Conservation (phyloP, 352 stramenopile genomes). For the Phytophthora gonapodyides region DNA sequence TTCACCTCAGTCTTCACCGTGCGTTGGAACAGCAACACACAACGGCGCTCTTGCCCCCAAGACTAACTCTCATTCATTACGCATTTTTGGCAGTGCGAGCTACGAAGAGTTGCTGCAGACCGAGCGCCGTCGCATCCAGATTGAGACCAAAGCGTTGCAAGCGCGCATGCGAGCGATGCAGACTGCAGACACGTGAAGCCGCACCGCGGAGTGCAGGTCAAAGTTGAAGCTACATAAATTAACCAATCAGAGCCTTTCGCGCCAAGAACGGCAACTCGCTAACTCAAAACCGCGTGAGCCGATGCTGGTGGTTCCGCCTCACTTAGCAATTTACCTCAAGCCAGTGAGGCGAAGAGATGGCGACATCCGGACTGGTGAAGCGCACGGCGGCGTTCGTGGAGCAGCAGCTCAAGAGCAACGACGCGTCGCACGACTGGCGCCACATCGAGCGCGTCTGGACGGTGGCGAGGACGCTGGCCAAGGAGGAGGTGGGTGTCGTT, state of each 20-base stretch:
- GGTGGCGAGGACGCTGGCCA: conserved; percentile 66
- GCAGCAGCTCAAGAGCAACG: conserved; percentile 70
- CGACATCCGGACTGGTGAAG: conserved; percentile 62
- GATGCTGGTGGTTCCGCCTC: background rate
- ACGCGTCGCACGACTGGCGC: conserved; percentile 86
- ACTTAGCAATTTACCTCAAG: conserved; percentile 20
- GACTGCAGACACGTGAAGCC: conserved; percentile 1
- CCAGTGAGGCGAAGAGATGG: conserved; percentile 24
- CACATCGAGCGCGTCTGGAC: conserved; percentile 91
- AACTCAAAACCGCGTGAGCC: background rate
- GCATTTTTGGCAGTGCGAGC: conserved; percentile 17
- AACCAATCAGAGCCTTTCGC: background rate
- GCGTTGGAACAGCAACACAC: conserved; percentile 10
- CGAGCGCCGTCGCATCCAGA: conserved; percentile 46
- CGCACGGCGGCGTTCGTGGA: conserved; percentile 77
- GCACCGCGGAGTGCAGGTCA: no score
- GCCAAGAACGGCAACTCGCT: conserved; percentile 9
- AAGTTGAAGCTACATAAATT: no score
- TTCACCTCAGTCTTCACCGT: conserved; percentile 21
- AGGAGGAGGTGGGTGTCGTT: conserved; percentile 63
- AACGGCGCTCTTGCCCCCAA: no score
- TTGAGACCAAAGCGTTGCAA: conserved; percentile 59
- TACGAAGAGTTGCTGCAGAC: conserved; percentile 52
- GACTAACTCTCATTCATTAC: no score
- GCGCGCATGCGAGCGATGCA: conserved; percentile 58